Evolutionary conservation across 805 yeast genomes (phyloP).

Genomic region (Wickerhamomyces hampshirensis): DNA sequence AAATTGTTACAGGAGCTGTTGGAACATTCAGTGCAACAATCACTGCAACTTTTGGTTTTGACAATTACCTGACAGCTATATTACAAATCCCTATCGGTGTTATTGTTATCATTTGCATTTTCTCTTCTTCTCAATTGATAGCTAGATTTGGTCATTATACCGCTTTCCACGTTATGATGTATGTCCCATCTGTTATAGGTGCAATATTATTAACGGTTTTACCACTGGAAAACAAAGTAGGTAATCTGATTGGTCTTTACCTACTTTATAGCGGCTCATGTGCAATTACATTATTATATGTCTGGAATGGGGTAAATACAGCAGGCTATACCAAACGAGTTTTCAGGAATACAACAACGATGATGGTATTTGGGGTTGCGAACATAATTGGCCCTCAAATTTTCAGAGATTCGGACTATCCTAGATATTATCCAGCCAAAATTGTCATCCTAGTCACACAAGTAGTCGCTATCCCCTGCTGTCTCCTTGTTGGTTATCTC

Average conservation of each 20-base stretch:
- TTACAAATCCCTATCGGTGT: slow-evolving; percentile 52
- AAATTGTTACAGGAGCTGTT: slow-evolving; percentile 43
- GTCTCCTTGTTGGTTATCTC: slow-evolving; percentile 35
- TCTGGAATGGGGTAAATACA: slow-evolving; percentile 55
- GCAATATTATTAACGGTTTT: slow-evolving; percentile 38
- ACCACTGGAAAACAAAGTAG: slow-evolving; percentile 28
- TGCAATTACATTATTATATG: slow-evolving; percentile 49
- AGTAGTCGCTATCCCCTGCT: slow-evolving; percentile 37
- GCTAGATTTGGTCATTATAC: slow-evolving; percentile 31
- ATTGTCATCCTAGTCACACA: slow-evolving; percentile 49
- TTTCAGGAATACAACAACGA: slow-evolving; percentile 44
- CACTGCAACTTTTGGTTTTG: slow-evolving; percentile 16
- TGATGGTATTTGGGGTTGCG: slow-evolving; percentile 50
- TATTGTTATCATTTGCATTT: slow-evolving; percentile 37
- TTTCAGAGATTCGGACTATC: slow-evolving; percentile 44
- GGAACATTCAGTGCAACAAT: slow-evolving; percentile 19
- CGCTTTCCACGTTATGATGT: slow-evolving; percentile 32
- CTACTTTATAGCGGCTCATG: slow-evolving; percentile 48
- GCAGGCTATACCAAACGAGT: slow-evolving; percentile 56
- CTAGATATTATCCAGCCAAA: slow-evolving; percentile 53
- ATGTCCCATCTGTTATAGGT: slow-evolving; percentile 46
- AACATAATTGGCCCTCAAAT: slow-evolving; percentile 60
- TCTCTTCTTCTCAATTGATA: slow-evolving; percentile 33
- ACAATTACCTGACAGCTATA: slow-evolving; percentile 34
- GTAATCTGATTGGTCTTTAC: slow-evolving; percentile 43